Evolutionary conservation across 495 filamentous ascomycete genomes (phyloP).

Genomic region (Penicillium pulvis): DNA sequence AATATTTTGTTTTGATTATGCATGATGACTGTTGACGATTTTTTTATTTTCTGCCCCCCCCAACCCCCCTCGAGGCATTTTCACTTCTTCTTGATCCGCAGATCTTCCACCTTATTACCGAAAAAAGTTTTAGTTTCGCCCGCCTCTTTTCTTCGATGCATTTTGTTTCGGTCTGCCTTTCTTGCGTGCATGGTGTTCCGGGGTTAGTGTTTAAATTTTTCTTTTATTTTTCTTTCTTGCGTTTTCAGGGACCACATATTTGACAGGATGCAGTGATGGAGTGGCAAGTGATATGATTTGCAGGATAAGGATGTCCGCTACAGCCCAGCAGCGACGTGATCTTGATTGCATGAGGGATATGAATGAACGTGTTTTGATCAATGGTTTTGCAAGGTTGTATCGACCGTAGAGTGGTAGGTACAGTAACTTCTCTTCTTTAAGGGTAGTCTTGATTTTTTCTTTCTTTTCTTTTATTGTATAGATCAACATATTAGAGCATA

Average conservation of each 20-base stretch:
- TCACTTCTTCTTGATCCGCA: slow-evolving; percentile 32
- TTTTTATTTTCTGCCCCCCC: slow-evolving; percentile 2
- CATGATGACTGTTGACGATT: slow-evolving; percentile 25
- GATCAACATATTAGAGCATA: not conserved
- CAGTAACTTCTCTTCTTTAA: not conserved
- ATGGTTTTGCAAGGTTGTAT: slow-evolving; percentile 4
- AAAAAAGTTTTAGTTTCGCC: slow-evolving; percentile 29
- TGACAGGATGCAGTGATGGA: slow-evolving; percentile 14
- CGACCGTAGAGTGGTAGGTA: not conserved
- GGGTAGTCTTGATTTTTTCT: not conserved
- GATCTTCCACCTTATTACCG: slow-evolving; percentile 18
- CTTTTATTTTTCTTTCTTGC: slow-evolving; percentile 15
- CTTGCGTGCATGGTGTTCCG: slow-evolving; percentile 32
- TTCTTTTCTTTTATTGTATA: not conserved
- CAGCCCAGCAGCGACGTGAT: not conserved
- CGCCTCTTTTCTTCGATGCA: slow-evolving; percentile 28
- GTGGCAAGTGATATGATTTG: slow-evolving; percentile 12
- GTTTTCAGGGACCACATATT: slow-evolving; percentile 7
- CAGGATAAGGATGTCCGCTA: slow-evolving; percentile 4
- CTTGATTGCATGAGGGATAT: slow-evolving; percentile 15
- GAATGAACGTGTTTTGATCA: slow-evolving; percentile 22
- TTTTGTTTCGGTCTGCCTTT: slow-evolving; percentile 16
- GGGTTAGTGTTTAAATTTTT: slow-evolving; percentile 14
- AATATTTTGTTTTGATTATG: slow-evolving; percentile 17
- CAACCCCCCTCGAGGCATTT: slow-evolving; percentile 24